Percentiles rank a stretch among this genome's conserved stretches.
Conservation (phyloP, 768 basidiomycete genomes). For the Dictyophora rubrovolvata region DNA sequence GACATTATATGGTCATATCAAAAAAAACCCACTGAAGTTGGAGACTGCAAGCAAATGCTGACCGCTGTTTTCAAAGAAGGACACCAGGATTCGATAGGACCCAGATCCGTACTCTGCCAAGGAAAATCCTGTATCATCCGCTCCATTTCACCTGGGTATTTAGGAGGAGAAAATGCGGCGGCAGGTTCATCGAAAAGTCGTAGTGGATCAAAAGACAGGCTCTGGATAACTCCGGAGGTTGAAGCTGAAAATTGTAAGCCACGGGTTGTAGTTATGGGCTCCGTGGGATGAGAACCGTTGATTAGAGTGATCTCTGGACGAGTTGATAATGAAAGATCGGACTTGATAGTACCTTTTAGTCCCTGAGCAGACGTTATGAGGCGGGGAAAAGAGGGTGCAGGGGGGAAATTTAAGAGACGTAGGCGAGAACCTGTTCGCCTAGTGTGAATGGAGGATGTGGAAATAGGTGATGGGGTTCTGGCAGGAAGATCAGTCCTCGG, state of each 20-base stretch:
- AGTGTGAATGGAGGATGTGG: neutral
- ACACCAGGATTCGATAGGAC: slow-evolving; percentile 10
- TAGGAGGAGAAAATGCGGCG: neutral
- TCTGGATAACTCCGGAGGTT: neutral
- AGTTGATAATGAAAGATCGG: neutral
- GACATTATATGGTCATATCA: neutral
- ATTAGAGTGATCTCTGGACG: neutral
- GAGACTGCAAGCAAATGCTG: slow-evolving; percentile 9
- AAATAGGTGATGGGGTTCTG: neutral
- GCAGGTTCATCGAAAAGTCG: neutral
- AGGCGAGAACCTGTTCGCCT: slow-evolving; percentile 4
- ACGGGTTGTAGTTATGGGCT: neutral
- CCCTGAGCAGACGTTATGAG: neutral
- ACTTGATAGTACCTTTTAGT: neutral
- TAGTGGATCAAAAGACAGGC: neutral
- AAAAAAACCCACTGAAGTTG: slow-evolving; percentile 9
- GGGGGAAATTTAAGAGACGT: slow-evolving; percentile 10
- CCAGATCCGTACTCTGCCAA: slow-evolving; percentile 13
- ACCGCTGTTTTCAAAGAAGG: slow-evolving; percentile 11
- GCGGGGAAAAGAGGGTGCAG: neutral
- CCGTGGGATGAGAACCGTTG: neutral
- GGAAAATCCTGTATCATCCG: slow-evolving; percentile 11
- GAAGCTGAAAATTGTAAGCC: neutral
- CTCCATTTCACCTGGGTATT: slow-evolving; percentile 9
- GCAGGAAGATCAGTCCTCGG: slow-evolving; percentile 11